phyloP scores from a whole-genome alignment of 2,329 filamentous ascomycete genomes.

The Fusarium sp. region DNA sequence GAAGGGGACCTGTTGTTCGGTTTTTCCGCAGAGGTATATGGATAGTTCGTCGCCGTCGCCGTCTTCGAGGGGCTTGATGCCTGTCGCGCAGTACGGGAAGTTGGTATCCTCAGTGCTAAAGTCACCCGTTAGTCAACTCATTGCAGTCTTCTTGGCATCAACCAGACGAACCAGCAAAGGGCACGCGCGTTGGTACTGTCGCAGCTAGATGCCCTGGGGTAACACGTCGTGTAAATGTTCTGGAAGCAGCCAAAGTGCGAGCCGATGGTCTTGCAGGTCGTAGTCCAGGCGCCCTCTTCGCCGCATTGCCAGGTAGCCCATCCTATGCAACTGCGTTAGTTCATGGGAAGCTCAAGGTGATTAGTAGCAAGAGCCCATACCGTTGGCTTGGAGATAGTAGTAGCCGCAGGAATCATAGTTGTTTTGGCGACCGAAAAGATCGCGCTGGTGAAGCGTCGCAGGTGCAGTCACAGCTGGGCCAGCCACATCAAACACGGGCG shows the following conservation, averaged over 20 bases:
- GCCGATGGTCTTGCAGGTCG: slow-evolving; percentile 3
- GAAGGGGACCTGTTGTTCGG: not conserved
- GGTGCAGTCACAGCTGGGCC: not conserved
- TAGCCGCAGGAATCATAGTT: slow-evolving; percentile 3
- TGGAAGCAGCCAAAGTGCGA: slow-evolving; percentile 3
- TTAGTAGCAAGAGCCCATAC: not conserved
- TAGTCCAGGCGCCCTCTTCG: not conserved
- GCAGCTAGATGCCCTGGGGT: not conserved
- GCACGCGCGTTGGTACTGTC: not conserved
- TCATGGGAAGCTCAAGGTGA: no score
- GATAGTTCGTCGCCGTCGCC: not conserved
- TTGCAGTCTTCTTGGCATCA: not conserved
- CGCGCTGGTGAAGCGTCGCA: not conserved
- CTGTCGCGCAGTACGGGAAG: not conserved
- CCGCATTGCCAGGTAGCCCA: not conserved
- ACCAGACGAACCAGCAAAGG: not conserved
- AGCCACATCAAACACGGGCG: not conserved
- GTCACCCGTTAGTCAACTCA: not conserved
- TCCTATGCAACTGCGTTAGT: not conserved
- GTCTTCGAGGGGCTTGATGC: not conserved
- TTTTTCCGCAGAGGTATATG: not conserved
- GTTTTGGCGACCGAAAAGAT: slow-evolving; percentile 1
- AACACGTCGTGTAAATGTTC: slow-evolving; percentile 1
- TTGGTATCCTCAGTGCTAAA: not conserved
- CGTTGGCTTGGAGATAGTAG: not conserved